phyloP scores from a whole-genome alignment of 768 basidiomycete genomes.

The Suillus brevipes region DNA sequence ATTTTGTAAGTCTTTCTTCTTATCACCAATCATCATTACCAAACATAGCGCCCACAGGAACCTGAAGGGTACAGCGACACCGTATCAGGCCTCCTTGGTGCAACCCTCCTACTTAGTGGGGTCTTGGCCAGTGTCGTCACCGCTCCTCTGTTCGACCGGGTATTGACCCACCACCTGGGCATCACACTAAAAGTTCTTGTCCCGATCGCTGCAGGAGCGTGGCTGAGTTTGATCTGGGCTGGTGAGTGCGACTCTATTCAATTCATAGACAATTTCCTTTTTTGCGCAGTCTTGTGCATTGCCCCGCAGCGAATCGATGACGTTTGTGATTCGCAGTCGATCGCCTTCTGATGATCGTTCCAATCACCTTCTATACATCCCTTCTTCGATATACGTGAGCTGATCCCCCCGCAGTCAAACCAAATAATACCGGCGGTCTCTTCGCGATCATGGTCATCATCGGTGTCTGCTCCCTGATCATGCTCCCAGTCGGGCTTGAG shows the following conservation, averaged over 20 bases:
- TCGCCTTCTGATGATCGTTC: background rate
- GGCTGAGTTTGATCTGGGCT: conserved; percentile 82
- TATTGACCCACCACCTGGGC: conserved; percentile 75
- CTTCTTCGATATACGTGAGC: background rate
- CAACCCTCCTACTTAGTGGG: conserved; percentile 67
- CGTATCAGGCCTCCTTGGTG: conserved; percentile 69
- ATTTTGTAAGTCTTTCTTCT: conserved; percentile 50
- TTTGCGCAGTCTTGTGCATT: background rate
- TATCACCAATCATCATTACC: background rate
- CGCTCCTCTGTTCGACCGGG: conserved; percentile 78
- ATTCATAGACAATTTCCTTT: background rate
- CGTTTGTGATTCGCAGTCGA: background rate
- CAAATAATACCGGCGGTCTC: conserved; percentile 57
- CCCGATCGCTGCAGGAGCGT: conserved; percentile 60
- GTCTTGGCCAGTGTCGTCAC: conserved; percentile 66
- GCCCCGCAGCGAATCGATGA: background rate
- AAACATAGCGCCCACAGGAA: conserved; percentile 39
- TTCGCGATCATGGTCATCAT: conserved; percentile 70
- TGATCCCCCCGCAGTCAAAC: conserved; percentile 47
- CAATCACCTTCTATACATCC: background rate
- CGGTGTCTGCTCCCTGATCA: conserved; percentile 61
- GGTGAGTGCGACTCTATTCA: conserved; percentile 41
- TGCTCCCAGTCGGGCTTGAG: conserved; percentile 78
- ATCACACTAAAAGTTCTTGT: conserved; percentile 57
- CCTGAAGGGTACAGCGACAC: conserved; percentile 72